These are phyloP conservation scores for Didymella segeticola DNA, from an alignment of 2,329 filamentous ascomycete species.

Conservation along the genomic window DNA sequence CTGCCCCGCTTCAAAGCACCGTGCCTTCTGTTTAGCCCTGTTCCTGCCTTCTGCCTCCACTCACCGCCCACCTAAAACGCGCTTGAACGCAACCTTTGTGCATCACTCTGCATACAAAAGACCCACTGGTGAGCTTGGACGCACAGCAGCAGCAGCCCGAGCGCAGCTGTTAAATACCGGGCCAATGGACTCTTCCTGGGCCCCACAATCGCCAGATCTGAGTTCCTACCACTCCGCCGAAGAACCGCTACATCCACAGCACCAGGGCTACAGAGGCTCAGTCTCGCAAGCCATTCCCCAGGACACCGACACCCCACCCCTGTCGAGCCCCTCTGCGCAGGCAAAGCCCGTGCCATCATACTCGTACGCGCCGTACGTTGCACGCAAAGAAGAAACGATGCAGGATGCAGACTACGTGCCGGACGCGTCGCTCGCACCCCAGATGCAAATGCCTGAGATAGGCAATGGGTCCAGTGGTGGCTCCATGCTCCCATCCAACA, in stretches of 20 bases:
- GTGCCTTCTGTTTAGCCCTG: slow-evolving; percentile 11
- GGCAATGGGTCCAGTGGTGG: slow-evolving; percentile 28
- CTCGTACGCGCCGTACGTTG: slow-evolving; percentile 39
- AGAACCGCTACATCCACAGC: slow-evolving; percentile 47
- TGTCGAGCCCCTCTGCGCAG: slow-evolving; percentile 24
- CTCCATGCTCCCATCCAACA: slow-evolving; percentile 39
- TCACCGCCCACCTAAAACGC: slow-evolving; percentile 17
- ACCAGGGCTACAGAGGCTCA: slow-evolving; percentile 46
- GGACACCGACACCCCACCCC: slow-evolving; percentile 29
- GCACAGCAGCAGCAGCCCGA: slow-evolving; percentile 17
- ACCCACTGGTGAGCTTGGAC: slow-evolving; percentile 18
- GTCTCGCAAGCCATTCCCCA: slow-evolving; percentile 39
- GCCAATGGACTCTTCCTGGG: slow-evolving; percentile 47
- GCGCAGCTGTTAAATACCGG: slow-evolving; percentile 22
- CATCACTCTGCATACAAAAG: slow-evolving; percentile 15
- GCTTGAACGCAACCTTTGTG: slow-evolving; percentile 3
- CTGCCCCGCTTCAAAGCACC: slow-evolving; percentile 9
- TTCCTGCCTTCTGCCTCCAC: slow-evolving; percentile 10
- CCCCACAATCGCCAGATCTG: slow-evolving; percentile 55
- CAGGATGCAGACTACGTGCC: slow-evolving; percentile 48
- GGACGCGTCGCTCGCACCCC: slow-evolving; percentile 38
- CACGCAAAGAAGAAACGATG: slow-evolving; percentile 36
- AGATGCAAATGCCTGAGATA: slow-evolving; percentile 23
- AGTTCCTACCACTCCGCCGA: slow-evolving; percentile 54
- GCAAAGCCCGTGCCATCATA: slow-evolving; percentile 18